A percentile compares a stretch with the other conserved stretches of the same genome.
phyloP scores from a whole-genome alignment of 306 rosid species.

The Trichosanthes cucumerina region DNA sequence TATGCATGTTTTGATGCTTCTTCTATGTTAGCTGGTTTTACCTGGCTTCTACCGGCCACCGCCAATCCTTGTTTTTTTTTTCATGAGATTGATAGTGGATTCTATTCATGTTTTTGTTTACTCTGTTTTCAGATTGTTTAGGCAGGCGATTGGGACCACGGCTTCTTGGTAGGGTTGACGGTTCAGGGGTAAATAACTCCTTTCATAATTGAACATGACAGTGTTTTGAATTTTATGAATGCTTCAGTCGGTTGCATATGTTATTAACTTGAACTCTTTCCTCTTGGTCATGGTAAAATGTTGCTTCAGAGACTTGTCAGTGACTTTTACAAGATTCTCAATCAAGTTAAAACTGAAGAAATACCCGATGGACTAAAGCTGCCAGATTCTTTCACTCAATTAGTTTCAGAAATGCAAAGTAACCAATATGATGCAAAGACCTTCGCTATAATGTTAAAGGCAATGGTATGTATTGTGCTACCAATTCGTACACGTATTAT shows the following conservation, averaged over 20 bases:
- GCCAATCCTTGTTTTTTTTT: not conserved
- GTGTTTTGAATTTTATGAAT: not conserved
- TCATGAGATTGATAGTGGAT: not conserved
- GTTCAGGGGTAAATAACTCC: conserved; percentile 72
- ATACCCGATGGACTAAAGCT: conserved; percentile 65
- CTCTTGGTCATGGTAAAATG: conserved; percentile 20
- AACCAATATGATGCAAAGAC: conserved; percentile 76
- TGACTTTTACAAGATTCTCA: conserved; percentile 76
- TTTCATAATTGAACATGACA: conserved; percentile 4
- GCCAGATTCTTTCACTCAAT: conserved; percentile 73
- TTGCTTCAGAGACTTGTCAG: conserved; percentile 67
- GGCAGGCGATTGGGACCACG: conserved; percentile 98
- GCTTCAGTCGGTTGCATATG: conserved; percentile 7
- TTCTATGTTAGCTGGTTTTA: not conserved
- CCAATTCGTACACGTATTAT: not conserved
- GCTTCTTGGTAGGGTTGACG: conserved; percentile 89
- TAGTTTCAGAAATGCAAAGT: conserved; percentile 80
- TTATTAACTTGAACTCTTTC: conserved; percentile 18
- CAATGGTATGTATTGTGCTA: conserved; percentile 57
- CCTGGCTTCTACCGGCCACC: not conserved
- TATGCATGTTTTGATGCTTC: not conserved
- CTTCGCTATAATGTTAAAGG: conserved; percentile 72
- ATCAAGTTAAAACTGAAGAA: conserved; percentile 76
- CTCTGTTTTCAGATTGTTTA: conserved; percentile 71
- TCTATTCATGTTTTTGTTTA: conserved; percentile 14